phyloP scores from a whole-genome alignment of 768 basidiomycete species.

The Boletellus sp. region DNA sequence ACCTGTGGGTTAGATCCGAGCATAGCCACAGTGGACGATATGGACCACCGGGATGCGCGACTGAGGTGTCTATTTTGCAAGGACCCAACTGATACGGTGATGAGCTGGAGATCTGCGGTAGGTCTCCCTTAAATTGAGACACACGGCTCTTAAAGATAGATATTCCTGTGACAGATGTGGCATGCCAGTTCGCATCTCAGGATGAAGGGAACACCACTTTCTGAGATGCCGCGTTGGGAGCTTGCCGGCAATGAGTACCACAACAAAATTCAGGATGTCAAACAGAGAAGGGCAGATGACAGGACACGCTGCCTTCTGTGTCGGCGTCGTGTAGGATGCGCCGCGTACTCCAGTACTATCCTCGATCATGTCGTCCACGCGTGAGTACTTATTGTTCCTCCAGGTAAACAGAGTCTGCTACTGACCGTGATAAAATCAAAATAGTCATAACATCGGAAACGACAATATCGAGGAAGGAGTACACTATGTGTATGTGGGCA shows the following conservation, averaged over 20 bases:
- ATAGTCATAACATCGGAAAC: neutral
- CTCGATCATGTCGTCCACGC: neutral
- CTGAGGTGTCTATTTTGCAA: neutral
- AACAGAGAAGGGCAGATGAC: neutral
- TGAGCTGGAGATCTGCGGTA: conserved; percentile 6
- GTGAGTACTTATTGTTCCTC: neutral
- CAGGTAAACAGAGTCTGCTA: no score
- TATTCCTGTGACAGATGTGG: neutral
- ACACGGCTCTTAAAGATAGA: neutral
- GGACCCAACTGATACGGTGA: neutral
- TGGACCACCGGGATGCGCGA: conserved; percentile 7
- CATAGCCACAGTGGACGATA: conserved; percentile 9
- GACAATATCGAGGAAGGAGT: neutral
- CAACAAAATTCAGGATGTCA: neutral
- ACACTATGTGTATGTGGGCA: neutral
- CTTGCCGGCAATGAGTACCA: neutral
- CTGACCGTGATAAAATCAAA: neutral
- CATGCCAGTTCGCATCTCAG: neutral
- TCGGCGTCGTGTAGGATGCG: neutral
- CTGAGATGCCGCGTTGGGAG: neutral
- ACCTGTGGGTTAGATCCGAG: conserved; percentile 6
- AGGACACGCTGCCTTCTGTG: neutral
- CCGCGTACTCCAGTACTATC: neutral
- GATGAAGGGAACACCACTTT: neutral
- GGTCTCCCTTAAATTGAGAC: neutral